Conservation (phyloP, 768 basidiomycete species). For the Lenzites betulinus region DNA sequence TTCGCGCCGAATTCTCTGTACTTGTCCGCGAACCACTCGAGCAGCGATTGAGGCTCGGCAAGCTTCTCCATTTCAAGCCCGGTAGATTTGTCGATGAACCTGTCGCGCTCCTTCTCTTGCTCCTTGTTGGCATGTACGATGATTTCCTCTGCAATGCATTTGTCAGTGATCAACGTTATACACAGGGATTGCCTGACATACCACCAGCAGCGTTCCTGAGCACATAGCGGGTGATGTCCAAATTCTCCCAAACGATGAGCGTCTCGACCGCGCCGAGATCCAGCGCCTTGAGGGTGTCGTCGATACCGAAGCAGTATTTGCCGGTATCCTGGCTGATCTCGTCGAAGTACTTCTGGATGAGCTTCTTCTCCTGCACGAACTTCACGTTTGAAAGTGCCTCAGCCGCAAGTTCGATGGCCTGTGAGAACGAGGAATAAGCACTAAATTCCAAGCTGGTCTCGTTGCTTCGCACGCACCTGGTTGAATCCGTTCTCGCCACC, state of each 20-base stretch:
- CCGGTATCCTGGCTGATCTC: slow-evolving; percentile 98
- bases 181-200: slow-evolving; percentile 33
- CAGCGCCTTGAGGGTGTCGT: slow-evolving; percentile 93
- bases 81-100: slow-evolving; percentile 94
- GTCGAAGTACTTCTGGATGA: slow-evolving; percentile 98
- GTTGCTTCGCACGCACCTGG: slow-evolving; percentile 61
- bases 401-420: slow-evolving; percentile 96
- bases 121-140: slow-evolving; percentile 78
- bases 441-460: neutral
- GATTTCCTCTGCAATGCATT: slow-evolving; percentile 64
- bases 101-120: slow-evolving; percentile 91
- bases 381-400: slow-evolving; percentile 98
- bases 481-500: slow-evolving; percentile 99
- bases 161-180: neutral
- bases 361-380: slow-evolving; percentile 97
- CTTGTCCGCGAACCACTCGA: slow-evolving; percentile 99
- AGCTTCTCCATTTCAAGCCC: slow-evolving; percentile 93
- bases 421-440: slow-evolving; percentile 6
- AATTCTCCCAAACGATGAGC: slow-evolving; percentile 97
- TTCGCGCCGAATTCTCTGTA: slow-evolving; percentile 98
- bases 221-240: slow-evolving; percentile 86
- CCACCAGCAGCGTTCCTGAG: slow-evolving; percentile 93
- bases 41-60: slow-evolving; percentile 77
- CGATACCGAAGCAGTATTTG: slow-evolving; percentile 96
- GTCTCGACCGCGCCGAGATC: slow-evolving; percentile 98